phyloP scores from a whole-genome alignment of 1,284 basidiomycete species.

The Puccinia triticina region DNA sequence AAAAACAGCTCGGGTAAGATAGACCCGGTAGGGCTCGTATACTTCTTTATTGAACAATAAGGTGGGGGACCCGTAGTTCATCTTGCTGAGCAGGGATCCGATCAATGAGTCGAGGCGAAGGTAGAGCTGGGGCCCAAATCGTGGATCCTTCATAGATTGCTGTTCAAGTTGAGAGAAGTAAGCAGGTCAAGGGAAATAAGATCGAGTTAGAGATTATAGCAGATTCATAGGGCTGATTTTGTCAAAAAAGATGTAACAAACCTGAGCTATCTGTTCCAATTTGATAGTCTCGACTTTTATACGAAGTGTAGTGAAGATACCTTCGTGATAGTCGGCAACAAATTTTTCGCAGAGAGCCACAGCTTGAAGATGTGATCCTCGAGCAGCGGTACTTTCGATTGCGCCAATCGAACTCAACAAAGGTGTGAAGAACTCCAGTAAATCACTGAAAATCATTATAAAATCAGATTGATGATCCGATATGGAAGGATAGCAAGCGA shows the following conservation, averaged over 20 bases:
- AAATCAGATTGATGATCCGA: neutral
- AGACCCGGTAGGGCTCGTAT: constrained; percentile 5
- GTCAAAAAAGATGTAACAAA: neutral
- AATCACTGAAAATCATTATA: neutral
- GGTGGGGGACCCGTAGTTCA: neutral
- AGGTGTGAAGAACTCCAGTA: neutral
- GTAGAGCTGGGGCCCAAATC: neutral
- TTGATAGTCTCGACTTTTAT: constrained; percentile 7
- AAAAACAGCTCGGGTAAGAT: neutral
- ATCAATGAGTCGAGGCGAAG: neutral
- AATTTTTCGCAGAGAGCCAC: constrained; percentile 2
- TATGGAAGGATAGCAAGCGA: too few relatives aligned
- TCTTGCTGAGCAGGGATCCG: neutral
- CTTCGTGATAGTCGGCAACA: neutral
- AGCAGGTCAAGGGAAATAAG: neutral
- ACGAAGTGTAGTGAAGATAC: neutral
- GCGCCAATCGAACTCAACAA: neutral
- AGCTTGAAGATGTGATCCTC: neutral
- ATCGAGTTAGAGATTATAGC: neutral
- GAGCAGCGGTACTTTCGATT: neutral
- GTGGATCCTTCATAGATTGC: neutral
- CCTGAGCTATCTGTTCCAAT: constrained; percentile 28
- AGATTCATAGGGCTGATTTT: neutral
- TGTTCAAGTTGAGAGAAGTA: neutral
- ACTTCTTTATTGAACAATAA: neutral